phyloP scores from a whole-genome alignment of 1,284 basidiomycete species.

The Melampsora abietis-canadensis region DNA sequence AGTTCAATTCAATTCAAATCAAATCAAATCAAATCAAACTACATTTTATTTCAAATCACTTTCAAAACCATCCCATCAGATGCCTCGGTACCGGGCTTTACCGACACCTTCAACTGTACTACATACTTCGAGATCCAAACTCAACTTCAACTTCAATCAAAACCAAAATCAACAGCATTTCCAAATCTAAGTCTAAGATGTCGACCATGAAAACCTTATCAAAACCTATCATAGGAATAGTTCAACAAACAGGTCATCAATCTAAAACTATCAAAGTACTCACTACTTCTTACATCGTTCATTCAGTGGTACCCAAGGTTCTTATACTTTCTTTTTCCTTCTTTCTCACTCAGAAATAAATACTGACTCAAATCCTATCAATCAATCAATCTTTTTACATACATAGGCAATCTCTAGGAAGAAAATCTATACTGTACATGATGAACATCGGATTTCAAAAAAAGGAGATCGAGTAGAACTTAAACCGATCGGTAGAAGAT shows the following conservation, averaged over 20 bases:
- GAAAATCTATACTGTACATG: slow-evolving; percentile 22
- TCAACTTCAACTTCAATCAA: too few relatives aligned
- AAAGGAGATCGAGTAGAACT: slow-evolving; percentile 37
- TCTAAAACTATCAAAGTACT: slow-evolving; percentile 36
- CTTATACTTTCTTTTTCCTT: not conserved
- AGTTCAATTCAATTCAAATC: too few relatives aligned
- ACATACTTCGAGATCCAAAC: too few relatives aligned
- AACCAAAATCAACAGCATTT: too few relatives aligned
- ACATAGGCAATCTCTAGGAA: slow-evolving; percentile 27
- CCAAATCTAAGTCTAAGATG: not conserved
- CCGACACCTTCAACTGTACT: too few relatives aligned
- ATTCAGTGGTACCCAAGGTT: slow-evolving; percentile 38
- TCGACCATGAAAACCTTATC: slow-evolving; percentile 6
- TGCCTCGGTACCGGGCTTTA: too few relatives aligned
- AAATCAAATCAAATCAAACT: too few relatives aligned
- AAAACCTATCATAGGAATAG: slow-evolving; percentile 31
- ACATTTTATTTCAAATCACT: too few relatives aligned
- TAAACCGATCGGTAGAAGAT: slow-evolving; percentile 22
- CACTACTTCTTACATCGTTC: slow-evolving; percentile 23
- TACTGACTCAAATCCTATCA: not conserved
- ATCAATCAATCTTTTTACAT: not conserved
- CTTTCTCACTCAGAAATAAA: not conserved
- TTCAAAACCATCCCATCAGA: too few relatives aligned
- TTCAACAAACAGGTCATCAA: slow-evolving; percentile 16
- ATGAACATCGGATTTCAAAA: slow-evolving; percentile 30